A percentile compares a stretch with the other conserved stretches of the same genome.
These are phyloP conservation scores for Eutrema japonicum DNA, from an alignment of 345 rosid species.

Conservation along the genomic window DNA sequence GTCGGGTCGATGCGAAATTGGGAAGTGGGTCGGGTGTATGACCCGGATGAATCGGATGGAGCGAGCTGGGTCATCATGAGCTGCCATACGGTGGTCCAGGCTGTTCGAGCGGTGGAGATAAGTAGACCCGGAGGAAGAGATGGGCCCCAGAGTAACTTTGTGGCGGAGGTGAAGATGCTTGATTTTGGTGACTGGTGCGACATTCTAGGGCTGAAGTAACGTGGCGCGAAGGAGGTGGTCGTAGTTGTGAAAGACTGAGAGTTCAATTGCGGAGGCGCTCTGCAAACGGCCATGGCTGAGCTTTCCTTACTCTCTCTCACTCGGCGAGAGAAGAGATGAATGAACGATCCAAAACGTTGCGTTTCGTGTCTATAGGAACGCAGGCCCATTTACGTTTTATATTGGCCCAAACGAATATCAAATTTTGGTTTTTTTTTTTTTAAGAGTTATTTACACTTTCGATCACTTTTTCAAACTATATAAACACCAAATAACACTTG, in stretches of 20 bases:
- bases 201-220: slow-evolving; percentile 51
- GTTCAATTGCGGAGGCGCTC: slow-evolving; percentile 30
- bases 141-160: slow-evolving; percentile 81
- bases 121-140: slow-evolving; percentile 94
- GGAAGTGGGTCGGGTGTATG: slow-evolving; percentile 78
- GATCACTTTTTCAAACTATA: too few relatives aligned
- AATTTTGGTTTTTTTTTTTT: background rate
- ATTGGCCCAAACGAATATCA: background rate
- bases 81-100: slow-evolving; percentile 78
- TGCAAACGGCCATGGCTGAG: slow-evolving; percentile 41
- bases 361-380: background rate
- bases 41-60: slow-evolving; percentile 81
- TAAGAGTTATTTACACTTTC: too few relatives aligned
- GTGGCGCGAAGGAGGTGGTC: slow-evolving; percentile 4
- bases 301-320: background rate
- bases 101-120: slow-evolving; percentile 72
- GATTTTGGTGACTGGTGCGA: slow-evolving; percentile 42
- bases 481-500: too few relatives aligned
- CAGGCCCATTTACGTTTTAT: slow-evolving; percentile 11
- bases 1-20: slow-evolving; percentile 59
- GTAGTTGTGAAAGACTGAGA: slow-evolving; percentile 19
- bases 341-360: slow-evolving; percentile 12
- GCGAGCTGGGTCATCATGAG: slow-evolving; percentile 96
- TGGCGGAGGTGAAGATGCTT: slow-evolving; percentile 51
- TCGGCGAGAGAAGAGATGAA: slow-evolving; percentile 20